phyloP scores from a whole-genome alignment of 2,329 filamentous ascomycete genomes.

The Falciphora oryzae region DNA sequence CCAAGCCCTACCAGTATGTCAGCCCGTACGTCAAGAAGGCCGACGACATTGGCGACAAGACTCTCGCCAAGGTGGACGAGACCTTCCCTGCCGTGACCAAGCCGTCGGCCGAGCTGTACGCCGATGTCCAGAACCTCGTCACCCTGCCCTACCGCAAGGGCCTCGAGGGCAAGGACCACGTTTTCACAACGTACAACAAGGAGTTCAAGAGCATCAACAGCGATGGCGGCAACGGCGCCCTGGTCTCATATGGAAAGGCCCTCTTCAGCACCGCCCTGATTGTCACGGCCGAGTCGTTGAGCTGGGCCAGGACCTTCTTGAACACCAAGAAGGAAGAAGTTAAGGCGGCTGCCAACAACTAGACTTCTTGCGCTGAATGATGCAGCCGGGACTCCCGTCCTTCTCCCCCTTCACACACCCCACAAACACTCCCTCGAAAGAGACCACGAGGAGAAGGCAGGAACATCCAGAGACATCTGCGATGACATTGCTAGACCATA shows the following conservation, averaged over 20 bases:
- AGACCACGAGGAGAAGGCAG: background rate
- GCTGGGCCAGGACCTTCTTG: slow-evolving; percentile 54
- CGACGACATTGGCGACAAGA: slow-evolving; percentile 70
- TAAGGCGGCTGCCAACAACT: slow-evolving; percentile 48
- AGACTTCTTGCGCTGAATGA: slow-evolving; percentile 13
- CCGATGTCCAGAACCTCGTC: slow-evolving; percentile 55
- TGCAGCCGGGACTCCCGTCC: background rate
- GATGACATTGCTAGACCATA: background rate
- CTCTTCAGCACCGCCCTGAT: slow-evolving; percentile 61
- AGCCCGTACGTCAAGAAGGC: slow-evolving; percentile 79
- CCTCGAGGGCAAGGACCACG: slow-evolving; percentile 55
- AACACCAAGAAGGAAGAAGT: slow-evolving; percentile 57
- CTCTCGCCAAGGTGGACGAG: slow-evolving; percentile 63
- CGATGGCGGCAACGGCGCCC: slow-evolving; percentile 52
- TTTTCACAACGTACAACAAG: slow-evolving; percentile 48
- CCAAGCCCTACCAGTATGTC: slow-evolving; percentile 74
- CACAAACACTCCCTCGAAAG: background rate
- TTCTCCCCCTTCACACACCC: background rate
- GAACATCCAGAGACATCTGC: background rate
- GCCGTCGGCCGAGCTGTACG: slow-evolving; percentile 64
- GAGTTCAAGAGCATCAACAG: slow-evolving; percentile 60
- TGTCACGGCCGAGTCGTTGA: slow-evolving; percentile 58
- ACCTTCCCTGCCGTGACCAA: slow-evolving; percentile 70
- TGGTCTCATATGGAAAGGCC: slow-evolving; percentile 66
- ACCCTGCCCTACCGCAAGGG: slow-evolving; percentile 59